These are phyloP conservation scores for Sporothrix sp. DNA, from an alignment of 2,329 filamentous ascomycete species.

Conservation along the genomic window DNA sequence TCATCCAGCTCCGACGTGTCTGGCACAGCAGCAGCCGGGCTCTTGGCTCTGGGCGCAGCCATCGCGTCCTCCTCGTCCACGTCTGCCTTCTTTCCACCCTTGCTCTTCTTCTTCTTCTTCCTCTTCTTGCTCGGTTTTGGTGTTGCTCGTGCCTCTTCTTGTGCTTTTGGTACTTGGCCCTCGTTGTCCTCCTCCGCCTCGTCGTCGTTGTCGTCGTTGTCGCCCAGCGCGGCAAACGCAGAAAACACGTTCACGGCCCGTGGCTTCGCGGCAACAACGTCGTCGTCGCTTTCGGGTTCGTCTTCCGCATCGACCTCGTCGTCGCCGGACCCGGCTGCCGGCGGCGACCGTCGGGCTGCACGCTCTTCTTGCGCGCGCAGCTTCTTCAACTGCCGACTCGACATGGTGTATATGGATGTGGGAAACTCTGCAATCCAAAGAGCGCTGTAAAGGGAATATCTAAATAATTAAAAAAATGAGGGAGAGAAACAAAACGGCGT, in stretches of 20 bases:
- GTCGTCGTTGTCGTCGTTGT: slow-evolving; percentile 31
- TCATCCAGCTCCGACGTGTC: slow-evolving; percentile 43
- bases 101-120: slow-evolving; percentile 12
- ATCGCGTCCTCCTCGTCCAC: not conserved
- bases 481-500: too few species aligned
- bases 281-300: slow-evolving; percentile 17
- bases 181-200: slow-evolving; percentile 25
- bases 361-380: slow-evolving; percentile 40
- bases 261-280: not conserved
- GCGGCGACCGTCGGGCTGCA: slow-evolving; percentile 23
- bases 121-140: slow-evolving; percentile 25
- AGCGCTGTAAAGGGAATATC: too few species aligned
- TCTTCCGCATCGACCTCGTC: slow-evolving; percentile 24
- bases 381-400: slow-evolving; percentile 42
- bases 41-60: too few species aligned
- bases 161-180: slow-evolving; percentile 20
- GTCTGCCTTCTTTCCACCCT: slow-evolving; percentile 14
- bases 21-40: too few species aligned
- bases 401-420: too few species aligned
- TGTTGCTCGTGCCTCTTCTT: slow-evolving; percentile 22
- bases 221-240: slow-evolving; percentile 40
- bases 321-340: slow-evolving; percentile 22
- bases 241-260: slow-evolving; percentile 30
- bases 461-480: too few species aligned
- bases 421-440: too few species aligned